phyloP scores from a whole-genome alignment of 2,329 filamentous ascomycete genomes.

The Claviceps africana region DNA sequence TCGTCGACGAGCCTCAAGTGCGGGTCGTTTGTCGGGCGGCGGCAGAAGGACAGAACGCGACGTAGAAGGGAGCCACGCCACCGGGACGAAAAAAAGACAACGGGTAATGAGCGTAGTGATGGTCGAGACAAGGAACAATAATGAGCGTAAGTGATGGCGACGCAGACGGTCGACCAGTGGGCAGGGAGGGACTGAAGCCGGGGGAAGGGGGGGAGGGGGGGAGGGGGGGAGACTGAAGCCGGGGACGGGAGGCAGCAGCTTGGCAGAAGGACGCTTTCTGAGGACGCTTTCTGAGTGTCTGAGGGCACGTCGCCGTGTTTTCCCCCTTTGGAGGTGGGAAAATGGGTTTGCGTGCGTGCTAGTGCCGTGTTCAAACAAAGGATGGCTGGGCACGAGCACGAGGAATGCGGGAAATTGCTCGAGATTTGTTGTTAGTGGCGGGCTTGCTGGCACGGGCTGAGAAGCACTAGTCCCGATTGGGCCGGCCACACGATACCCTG shows the following conservation, averaged over 20 bases:
- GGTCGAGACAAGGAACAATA: constrained; percentile 5
- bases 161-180: background rate
- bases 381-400: constrained; percentile 7
- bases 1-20: background rate
- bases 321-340: constrained; percentile 3
- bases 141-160: constrained; percentile 8
- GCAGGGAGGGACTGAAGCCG: background rate
- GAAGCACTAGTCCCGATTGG: constrained; percentile 9
- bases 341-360: constrained; percentile 2
- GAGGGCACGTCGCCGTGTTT: constrained; percentile 4
- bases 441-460: constrained; percentile 7
- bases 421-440: constrained; percentile 17
- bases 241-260: background rate
- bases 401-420: constrained; percentile 25
- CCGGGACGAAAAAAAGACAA: background rate
- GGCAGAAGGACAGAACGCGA: background rate
- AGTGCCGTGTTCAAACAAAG: constrained; percentile 5
- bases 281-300: too few species aligned
- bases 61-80: background rate
- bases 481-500: background rate
- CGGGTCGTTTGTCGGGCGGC: background rate
- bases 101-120: constrained; percentile 1
- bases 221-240: too few species aligned
- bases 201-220: too few species aligned
- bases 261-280: background rate